Conservation (phyloP, 1,284 basidiomycete genomes). For the Moesziomyces parantarcticus region DNA sequence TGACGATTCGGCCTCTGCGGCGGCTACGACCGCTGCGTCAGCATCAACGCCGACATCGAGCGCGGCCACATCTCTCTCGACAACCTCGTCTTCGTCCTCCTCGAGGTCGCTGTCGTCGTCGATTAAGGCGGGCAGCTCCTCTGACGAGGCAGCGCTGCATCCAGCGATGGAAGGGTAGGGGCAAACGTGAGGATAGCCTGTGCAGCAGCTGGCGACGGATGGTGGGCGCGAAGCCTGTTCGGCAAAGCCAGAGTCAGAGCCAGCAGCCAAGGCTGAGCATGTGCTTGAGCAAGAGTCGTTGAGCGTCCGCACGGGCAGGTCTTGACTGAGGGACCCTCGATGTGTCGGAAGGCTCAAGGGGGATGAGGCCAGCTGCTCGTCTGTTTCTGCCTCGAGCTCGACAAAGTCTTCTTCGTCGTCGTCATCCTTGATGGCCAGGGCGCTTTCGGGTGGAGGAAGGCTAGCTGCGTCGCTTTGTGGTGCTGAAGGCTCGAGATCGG, state of each 20-base stretch:
- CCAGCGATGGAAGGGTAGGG: slow-evolving; percentile 29
- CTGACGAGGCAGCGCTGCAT: slow-evolving; percentile 22
- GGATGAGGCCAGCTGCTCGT: too few species aligned
- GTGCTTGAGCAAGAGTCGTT: slow-evolving; percentile 18
- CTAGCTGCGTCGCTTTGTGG: neutral
- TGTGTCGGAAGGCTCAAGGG: neutral
- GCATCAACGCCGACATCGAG: neutral
- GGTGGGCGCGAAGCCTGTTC: slow-evolving; percentile 21
- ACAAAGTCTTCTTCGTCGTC: slow-evolving; percentile 33
- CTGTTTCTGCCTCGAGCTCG: slow-evolving; percentile 18
- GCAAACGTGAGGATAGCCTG: slow-evolving; percentile 46
- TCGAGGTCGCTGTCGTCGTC: slow-evolving; percentile 47
- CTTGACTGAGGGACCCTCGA: neutral
- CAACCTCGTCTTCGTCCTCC: slow-evolving; percentile 34
- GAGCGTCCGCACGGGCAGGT: neutral
- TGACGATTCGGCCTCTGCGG: slow-evolving; percentile 4
- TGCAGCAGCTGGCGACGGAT: slow-evolving; percentile 31
- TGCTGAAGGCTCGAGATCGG: neutral
- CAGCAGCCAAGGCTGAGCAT: slow-evolving; percentile 1
- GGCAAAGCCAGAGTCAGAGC: slow-evolving; percentile 35
- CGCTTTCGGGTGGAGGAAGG: neutral
- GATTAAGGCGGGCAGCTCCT: slow-evolving; percentile 47
- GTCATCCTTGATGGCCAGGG: neutral
- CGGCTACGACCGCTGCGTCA: slow-evolving; percentile 3
- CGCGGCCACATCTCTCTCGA: neutral